phyloP scores from a whole-genome alignment of 1,139 yeast genomes.

The Scheffersomyces illinoinensis region DNA sequence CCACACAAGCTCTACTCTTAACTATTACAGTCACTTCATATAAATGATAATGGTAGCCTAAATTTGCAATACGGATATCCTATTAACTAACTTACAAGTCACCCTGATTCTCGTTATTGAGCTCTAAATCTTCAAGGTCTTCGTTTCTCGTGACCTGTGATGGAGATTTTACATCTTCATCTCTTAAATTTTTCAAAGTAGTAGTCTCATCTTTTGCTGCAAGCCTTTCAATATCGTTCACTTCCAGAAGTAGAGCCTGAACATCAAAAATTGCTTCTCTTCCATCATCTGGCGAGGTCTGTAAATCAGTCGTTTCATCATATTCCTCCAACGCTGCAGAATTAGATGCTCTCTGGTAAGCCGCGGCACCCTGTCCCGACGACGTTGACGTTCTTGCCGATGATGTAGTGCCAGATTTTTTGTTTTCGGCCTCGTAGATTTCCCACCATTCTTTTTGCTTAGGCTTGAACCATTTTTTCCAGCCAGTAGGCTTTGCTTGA shows the following conservation, averaged over 20 bases:
- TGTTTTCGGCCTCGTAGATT: slow-evolving; percentile 41
- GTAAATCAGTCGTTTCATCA: slow-evolving; percentile 2
- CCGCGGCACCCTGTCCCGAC: slow-evolving; percentile 11
- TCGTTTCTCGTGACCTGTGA: slow-evolving; percentile 13
- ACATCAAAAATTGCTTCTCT: slow-evolving; percentile 43
- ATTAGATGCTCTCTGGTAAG: slow-evolving; percentile 3
- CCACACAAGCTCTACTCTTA: no score
- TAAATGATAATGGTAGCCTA: background rate
- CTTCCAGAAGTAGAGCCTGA: slow-evolving; percentile 46
- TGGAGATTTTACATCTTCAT: slow-evolving; percentile 7
- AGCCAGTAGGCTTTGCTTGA: slow-evolving; percentile 14
- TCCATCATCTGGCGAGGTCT: background rate
- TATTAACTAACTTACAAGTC: background rate
- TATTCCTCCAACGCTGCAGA: slow-evolving; percentile 1
- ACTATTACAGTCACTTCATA: background rate
- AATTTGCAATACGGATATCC: background rate
- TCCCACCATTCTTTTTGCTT: slow-evolving; percentile 91
- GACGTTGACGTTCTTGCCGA: slow-evolving; percentile 3
- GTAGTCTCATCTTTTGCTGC: slow-evolving; percentile 19
- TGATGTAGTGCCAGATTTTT: background rate
- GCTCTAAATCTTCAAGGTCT: slow-evolving; percentile 20
- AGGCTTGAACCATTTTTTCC: slow-evolving; percentile 73
- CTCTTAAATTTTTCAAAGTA: slow-evolving; percentile 15
- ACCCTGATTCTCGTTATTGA: background rate
- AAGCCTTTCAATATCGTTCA: slow-evolving; percentile 41